Conservation (phyloP, 768 basidiomycete genomes). For the Boletus pseudo-olivaceus region DNA sequence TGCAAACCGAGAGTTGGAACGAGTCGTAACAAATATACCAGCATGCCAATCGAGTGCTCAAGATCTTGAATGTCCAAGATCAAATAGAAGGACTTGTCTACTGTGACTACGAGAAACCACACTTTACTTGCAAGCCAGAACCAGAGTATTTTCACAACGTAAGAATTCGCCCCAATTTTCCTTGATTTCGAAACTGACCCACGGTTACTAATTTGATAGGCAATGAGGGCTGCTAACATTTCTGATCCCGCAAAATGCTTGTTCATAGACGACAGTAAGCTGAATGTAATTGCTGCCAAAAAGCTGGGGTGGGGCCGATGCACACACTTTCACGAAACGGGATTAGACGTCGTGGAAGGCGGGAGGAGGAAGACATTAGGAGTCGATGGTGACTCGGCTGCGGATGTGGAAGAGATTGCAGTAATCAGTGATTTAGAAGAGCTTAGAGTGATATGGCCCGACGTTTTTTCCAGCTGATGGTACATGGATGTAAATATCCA, state of each 20-base stretch:
- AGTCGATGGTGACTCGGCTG: conserved; percentile 34
- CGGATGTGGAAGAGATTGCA: conserved; percentile 43
- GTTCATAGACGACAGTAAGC: conserved; percentile 75
- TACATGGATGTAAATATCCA: neutral
- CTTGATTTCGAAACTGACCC: neutral
- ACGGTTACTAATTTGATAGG: conserved; percentile 37
- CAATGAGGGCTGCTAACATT: conserved; percentile 58
- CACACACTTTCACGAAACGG: conserved; percentile 74
- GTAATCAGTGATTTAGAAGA: conserved; percentile 60
- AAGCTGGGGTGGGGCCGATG: conserved; percentile 68
- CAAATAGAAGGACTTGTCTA: conserved; percentile 71
- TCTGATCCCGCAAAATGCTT: conserved; percentile 67
- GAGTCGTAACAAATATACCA: conserved; percentile 28
- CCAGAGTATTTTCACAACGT: conserved; percentile 65
- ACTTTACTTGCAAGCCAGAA: conserved; percentile 83
- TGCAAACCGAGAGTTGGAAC: conserved; percentile 13
- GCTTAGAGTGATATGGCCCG: conserved; percentile 68
- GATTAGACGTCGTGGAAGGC: conserved; percentile 60
- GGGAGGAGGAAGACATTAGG: conserved; percentile 48
- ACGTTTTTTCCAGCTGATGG: conserved; percentile 53
- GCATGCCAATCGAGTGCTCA: conserved; percentile 81
- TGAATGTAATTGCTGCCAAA: conserved; percentile 66
- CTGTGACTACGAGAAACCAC: conserved; percentile 66
- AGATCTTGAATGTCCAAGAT: conserved; percentile 68
- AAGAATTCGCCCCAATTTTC: neutral